Conservation (phyloP, 805 yeast species). For the Candida peoriensis region DNA sequence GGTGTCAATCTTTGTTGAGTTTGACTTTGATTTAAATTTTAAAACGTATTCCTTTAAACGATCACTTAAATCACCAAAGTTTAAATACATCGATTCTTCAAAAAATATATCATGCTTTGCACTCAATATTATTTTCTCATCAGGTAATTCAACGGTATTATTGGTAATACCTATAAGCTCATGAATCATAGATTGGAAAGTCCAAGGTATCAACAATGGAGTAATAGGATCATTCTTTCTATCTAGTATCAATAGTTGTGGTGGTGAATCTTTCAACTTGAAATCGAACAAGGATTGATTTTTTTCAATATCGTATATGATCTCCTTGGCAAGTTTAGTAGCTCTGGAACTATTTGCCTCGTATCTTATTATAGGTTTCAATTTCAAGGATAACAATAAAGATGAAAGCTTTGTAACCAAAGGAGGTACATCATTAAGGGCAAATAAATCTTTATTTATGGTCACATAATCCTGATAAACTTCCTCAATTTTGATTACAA, state of each 20-base stretch:
- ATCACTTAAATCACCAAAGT: slow-evolving; percentile 94
- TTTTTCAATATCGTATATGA: slow-evolving; percentile 50
- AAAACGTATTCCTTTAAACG: slow-evolving; percentile 79
- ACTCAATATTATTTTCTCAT: slow-evolving; percentile 56
- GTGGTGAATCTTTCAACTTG: slow-evolving; percentile 58
- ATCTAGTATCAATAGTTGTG: slow-evolving; percentile 72
- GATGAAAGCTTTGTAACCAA: slow-evolving; percentile 44
- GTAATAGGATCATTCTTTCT: slow-evolving; percentile 90
- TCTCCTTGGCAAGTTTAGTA: slow-evolving; percentile 62
- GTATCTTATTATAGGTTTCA: slow-evolving; percentile 73
- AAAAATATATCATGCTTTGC: slow-evolving; percentile 73
- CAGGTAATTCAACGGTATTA: slow-evolving; percentile 68
- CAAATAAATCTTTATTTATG: slow-evolving; percentile 64
- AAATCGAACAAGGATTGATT: slow-evolving; percentile 64
- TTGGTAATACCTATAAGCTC: slow-evolving; percentile 80
- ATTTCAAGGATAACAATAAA: slow-evolving; percentile 63
- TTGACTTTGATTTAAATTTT: slow-evolving; percentile 75
- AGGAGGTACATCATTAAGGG: slow-evolving; percentile 36
- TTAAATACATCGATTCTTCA: slow-evolving; percentile 74
- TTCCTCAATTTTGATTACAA: slow-evolving; percentile 71
- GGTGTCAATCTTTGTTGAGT: slow-evolving; percentile 67
- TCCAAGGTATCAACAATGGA: slow-evolving; percentile 93
- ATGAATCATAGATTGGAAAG: slow-evolving; percentile 96
- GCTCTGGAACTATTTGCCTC: slow-evolving; percentile 67
- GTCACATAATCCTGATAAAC: slow-evolving; percentile 79